Evolutionary conservation across 805 yeast species (phyloP).

Genomic region (Candida khao-thaluensis): DNA sequence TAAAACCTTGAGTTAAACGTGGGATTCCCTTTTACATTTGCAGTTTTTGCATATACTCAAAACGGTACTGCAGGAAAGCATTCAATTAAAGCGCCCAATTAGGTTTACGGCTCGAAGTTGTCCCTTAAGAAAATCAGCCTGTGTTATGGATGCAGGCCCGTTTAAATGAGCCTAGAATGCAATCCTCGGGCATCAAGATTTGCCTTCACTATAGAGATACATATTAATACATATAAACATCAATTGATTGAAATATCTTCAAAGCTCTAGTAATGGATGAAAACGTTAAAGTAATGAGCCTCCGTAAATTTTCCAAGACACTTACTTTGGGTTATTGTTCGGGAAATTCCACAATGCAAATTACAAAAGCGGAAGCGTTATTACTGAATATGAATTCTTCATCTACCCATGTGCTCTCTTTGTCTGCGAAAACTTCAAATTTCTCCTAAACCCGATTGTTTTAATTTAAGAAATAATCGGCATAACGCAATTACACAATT

Average conservation of each 20-base stretch:
- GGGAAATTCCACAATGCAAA: not conserved
- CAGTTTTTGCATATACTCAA: not conserved
- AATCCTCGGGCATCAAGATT: no score
- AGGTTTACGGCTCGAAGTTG: conserved; percentile 1
- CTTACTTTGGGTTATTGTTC: conserved; percentile 1
- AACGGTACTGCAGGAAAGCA: not conserved
- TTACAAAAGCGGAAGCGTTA: not conserved
- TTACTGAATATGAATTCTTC: not conserved
- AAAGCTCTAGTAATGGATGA: no score
- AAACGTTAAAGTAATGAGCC: no score
- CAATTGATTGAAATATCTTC: no score
- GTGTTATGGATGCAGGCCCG: no score
- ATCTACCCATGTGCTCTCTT: conserved; percentile 1
- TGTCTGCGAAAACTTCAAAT: not conserved
- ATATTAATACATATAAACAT: no score
- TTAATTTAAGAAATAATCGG: no score
- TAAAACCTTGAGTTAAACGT: conserved; percentile 5
- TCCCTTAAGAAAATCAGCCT: no score
- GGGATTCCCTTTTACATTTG: conserved; percentile 4
- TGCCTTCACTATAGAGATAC: no score
- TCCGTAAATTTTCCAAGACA: conserved; percentile 4
- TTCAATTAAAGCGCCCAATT: conserved; percentile 3
- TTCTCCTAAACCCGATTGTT: not conserved
- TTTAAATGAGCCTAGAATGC: no score
- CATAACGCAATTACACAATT: no score